Evolutionary conservation across 1,139 yeast species (phyloP).

Genomic region (Geotrichum fermentans): DNA sequence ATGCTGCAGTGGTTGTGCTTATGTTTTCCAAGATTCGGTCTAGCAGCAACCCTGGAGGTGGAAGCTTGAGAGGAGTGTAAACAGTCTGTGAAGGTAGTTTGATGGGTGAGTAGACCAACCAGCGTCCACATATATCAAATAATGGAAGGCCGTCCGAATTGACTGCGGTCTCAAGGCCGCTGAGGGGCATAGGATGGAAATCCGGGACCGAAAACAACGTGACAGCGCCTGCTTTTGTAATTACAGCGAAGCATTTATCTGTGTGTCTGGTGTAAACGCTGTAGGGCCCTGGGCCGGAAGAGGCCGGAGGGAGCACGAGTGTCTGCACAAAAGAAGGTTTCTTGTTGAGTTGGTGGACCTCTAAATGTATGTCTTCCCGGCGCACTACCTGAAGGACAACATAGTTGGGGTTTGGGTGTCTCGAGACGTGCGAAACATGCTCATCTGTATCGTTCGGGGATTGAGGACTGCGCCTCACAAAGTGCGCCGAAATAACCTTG

Average conservation of each 20-base stretch:
- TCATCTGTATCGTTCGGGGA: neutral
- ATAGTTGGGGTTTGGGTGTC: conserved; percentile 14
- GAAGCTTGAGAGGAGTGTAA: conserved; percentile 30
- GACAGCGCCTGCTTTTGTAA: conserved; percentile 25
- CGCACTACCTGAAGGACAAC: conserved; percentile 26
- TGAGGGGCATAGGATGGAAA: conserved; percentile 23
- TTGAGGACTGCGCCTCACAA: conserved; percentile 8
- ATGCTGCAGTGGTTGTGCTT: conserved; percentile 32
- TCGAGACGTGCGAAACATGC: neutral
- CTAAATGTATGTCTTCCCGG: conserved; percentile 22
- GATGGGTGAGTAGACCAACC: conserved; percentile 29
- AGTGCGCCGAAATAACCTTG: conserved; percentile 22
- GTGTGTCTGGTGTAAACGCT: conserved; percentile 11
- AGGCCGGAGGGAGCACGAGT: conserved; percentile 29
- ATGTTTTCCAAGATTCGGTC: conserved; percentile 31
- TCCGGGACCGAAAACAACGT: conserved; percentile 24
- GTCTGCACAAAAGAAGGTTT: conserved; percentile 22
- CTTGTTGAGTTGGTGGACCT: conserved; percentile 23
- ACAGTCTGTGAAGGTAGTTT: conserved; percentile 5
- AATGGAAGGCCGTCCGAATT: conserved; percentile 28
- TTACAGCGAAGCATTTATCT: conserved; percentile 23
- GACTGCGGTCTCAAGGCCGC: conserved; percentile 27
- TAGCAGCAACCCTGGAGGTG: conserved; percentile 32
- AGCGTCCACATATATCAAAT: conserved; percentile 29
- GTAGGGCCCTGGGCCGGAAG: conserved; percentile 30